Base-by-base conservation (phyloP, 2,329 filamentous ascomycete species). In the Venturiaceae sp. region DNA sequence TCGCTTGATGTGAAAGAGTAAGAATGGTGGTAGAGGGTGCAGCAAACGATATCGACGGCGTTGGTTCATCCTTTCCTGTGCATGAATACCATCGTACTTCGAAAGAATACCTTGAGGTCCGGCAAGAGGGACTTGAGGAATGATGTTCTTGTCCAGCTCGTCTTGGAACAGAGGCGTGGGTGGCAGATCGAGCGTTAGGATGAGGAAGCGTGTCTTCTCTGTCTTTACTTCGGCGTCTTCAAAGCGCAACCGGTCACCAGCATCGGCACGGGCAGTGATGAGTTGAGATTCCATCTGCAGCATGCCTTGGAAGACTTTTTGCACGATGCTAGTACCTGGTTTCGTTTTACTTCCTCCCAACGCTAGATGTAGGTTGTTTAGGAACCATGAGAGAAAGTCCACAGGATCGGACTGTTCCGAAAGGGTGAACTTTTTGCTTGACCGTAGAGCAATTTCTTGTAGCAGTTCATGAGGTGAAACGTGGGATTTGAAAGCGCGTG, bases 401-500 rank as follows among this genome's bases (percentile, higher is more conserved):
- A 96, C 91, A 0, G 94, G 94, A 71, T 99, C 94, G 21, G 92
- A 94, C 75, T 97, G 94, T 30, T 85, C 79, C 0, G 91, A 95
- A 53, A 97, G 80, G 5, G 87, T 94, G 75, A 96, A 99, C 62
- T 88, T 90, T 74, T 96, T 96, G 65, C 87, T 92, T 33, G 92
- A 96, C 53, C 86, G 86, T 44, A 96, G 78, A 1, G 92, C 88
- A 63, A 99, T 88, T 71, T 97, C 92, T 74, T 99, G 94, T 1
- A 99, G 84, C 32, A 99, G 82, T 73, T 99, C 94, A 77, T 99
- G 94, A 0, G 94, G 94, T 9, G 92, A 97, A 56, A 99, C 94
- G 72, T 99, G 94, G 4, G 87, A 86, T 73, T 95, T 95, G 80
- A 99, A 99, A 9, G 94, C 92, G 65, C 89, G 87, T 2, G 92